Conservation (phyloP, 768 basidiomycete genomes). For the Symmetrospora coprosmae region DNA sequence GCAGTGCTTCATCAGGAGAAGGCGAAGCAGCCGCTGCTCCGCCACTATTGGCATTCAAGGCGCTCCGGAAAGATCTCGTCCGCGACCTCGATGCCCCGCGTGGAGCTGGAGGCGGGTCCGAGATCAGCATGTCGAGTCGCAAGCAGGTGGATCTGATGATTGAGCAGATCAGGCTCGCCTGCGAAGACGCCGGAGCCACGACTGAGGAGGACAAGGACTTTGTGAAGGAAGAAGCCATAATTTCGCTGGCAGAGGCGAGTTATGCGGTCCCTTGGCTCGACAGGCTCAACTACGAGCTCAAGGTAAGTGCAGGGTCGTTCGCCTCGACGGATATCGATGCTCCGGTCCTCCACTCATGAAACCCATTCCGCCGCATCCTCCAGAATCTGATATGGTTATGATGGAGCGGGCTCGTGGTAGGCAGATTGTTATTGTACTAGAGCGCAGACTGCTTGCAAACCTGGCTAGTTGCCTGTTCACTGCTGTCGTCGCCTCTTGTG, state of each 20-base stretch:
- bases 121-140: neutral
- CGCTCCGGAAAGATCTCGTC: conserved; percentile 23
- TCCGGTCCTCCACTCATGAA: no score
- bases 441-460: no score
- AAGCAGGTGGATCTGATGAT: conserved; percentile 1
- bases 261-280: neutral
- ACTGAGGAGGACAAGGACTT: neutral
- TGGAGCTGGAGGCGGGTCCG: no score
- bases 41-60: conserved; percentile 20
- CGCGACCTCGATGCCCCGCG: neutral
- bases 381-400: no score
- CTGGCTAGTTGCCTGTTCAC: no score
- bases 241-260: conserved; percentile 9
- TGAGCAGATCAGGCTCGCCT: conserved; percentile 1
- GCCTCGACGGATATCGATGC: no score
- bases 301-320: neutral
- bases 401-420: no score
- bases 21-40: neutral
- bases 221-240: neutral
- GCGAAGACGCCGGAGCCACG: conserved; percentile 13
- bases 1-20: neutral
- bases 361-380: no score
- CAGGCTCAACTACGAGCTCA: conserved; percentile 16
- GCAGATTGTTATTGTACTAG: no score
- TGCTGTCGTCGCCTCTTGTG: no score